These are phyloP conservation scores for Ophiobolus disseminans DNA, from an alignment of 2,329 filamentous ascomycete species.

Conservation along the genomic window DNA sequence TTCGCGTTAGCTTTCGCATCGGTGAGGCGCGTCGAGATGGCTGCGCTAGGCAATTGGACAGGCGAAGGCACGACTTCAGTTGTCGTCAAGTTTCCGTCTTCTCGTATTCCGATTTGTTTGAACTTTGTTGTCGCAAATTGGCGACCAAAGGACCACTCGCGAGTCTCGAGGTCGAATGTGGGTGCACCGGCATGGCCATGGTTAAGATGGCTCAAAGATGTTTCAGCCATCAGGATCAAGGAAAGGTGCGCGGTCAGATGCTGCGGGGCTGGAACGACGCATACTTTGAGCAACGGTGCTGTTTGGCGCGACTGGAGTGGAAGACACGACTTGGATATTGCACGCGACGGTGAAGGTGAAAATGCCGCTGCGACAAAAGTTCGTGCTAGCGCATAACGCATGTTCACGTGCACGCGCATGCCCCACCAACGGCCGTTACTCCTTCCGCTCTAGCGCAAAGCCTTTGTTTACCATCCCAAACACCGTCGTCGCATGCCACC, in stretches of 20 bases:
- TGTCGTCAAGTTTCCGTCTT: slow-evolving; percentile 17
- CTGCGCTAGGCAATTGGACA: slow-evolving; percentile 1
- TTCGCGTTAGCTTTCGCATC: slow-evolving; percentile 18
- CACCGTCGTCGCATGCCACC: slow-evolving; percentile 13
- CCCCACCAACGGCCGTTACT: slow-evolving; percentile 10
- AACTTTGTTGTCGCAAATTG: slow-evolving; percentile 35
- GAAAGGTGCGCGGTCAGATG: slow-evolving; percentile 21
- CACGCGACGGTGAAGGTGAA: slow-evolving; percentile 14
- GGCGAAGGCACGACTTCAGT: slow-evolving; percentile 26
- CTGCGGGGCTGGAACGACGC: slow-evolving; percentile 17
- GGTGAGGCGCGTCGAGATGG: not conserved
- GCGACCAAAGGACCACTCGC: slow-evolving; percentile 59
- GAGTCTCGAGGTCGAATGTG: slow-evolving; percentile 56
- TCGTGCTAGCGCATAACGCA: slow-evolving; percentile 36
- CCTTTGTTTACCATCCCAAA: slow-evolving; percentile 40
- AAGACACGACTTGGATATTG: not conserved
- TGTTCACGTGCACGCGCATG: slow-evolving; percentile 36
- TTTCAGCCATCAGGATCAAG: slow-evolving; percentile 65
- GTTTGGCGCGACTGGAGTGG: not conserved
- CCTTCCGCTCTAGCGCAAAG: slow-evolving; percentile 14
- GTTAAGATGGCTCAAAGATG: slow-evolving; percentile 55
- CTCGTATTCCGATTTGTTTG: slow-evolving; percentile 32
- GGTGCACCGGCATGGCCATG: slow-evolving; percentile 62
- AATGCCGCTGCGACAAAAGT: slow-evolving; percentile 20
- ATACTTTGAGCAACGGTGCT: slow-evolving; percentile 27